These are phyloP conservation scores for Podila epigama DNA, from an alignment of 192 early-diverging fungal species.

Conservation along the genomic window DNA sequence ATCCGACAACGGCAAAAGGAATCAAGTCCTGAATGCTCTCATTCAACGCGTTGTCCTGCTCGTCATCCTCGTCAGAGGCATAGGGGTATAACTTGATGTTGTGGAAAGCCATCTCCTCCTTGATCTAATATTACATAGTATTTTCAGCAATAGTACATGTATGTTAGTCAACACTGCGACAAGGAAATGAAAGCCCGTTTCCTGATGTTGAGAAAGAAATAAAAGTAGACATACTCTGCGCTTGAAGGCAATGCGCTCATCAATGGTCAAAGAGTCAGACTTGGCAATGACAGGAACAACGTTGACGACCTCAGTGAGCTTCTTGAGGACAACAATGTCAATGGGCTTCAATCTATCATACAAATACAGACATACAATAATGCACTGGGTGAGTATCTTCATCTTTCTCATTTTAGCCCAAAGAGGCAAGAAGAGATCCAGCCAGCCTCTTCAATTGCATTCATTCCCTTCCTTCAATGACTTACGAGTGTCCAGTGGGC, in stretches of 20 bases:
- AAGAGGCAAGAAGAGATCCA: no score
- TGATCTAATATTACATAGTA: constrained; percentile 64
- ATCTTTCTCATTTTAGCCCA: no score
- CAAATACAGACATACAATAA: no score
- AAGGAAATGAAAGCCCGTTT: neutral
- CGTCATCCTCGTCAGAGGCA: constrained; percentile 84
- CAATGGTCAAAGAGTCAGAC: constrained; percentile 85
- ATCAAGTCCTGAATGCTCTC: constrained; percentile 84
- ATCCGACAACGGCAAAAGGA: constrained; percentile 95
- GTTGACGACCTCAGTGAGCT: constrained; percentile 84
- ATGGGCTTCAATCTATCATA: constrained; percentile 78
- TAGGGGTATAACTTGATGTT: constrained; percentile 92
- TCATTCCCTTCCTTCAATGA: no score
- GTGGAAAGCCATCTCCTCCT: constrained; percentile 92
- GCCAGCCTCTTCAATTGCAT: no score
- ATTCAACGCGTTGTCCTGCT: constrained; percentile 76
- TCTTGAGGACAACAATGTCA: constrained; percentile 86
- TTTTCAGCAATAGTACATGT: neutral
- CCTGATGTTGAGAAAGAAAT: neutral
- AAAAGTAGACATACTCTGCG: constrained; percentile 60
- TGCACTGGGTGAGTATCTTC: no score
- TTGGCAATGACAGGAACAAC: constrained; percentile 93
- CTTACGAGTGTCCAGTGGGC: constrained; percentile 92
- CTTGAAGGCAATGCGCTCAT: constrained; percentile 86
- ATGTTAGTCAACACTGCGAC: neutral